Evolutionary conservation across 768 basidiomycete species (phyloP).

Genomic region (Leucocoprinus leucothites): DNA sequence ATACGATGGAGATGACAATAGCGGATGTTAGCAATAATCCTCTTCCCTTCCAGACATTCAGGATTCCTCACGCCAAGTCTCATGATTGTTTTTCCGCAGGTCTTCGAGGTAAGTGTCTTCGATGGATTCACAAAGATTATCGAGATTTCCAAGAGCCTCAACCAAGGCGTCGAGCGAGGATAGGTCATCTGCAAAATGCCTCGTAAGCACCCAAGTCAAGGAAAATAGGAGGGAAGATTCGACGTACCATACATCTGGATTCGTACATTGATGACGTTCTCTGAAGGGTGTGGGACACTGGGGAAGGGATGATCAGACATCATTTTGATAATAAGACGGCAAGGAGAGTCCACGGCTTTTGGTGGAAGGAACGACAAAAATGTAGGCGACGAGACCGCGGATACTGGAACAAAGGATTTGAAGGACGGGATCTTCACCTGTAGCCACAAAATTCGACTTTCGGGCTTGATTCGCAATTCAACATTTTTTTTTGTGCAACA

Average conservation of each 20-base stretch:
- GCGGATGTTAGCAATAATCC: not conserved
- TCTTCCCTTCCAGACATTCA: not conserved
- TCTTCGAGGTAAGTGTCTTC: constrained; percentile 66
- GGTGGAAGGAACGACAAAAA: not conserved
- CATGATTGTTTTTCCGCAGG: constrained; percentile 49
- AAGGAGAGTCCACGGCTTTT: not conserved
- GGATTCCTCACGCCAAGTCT: constrained; percentile 63
- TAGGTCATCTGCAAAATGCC: constrained; percentile 58
- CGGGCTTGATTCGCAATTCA: constrained; percentile 50
- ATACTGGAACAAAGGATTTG: constrained; percentile 4
- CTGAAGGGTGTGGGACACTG: constrained; percentile 94
- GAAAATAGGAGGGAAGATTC: not conserved
- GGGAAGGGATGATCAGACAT: not conserved
- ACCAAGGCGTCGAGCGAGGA: constrained; percentile 83
- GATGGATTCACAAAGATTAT: constrained; percentile 69
- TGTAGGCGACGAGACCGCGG: constrained; percentile 2
- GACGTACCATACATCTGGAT: constrained; percentile 98
- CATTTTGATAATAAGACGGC: not conserved
- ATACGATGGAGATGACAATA: not conserved
- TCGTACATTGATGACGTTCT: constrained; percentile 94
- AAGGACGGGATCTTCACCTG: constrained; percentile 47
- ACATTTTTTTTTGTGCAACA: not conserved
- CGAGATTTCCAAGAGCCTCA: constrained; percentile 72
- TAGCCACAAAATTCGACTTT: constrained; percentile 99
- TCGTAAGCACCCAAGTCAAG: not conserved